Evolutionary conservation across 2,329 filamentous ascomycete species (phyloP), one percentile per base, ranked within the genome.

Genomic region (Emydomyces testavorans): DNA sequence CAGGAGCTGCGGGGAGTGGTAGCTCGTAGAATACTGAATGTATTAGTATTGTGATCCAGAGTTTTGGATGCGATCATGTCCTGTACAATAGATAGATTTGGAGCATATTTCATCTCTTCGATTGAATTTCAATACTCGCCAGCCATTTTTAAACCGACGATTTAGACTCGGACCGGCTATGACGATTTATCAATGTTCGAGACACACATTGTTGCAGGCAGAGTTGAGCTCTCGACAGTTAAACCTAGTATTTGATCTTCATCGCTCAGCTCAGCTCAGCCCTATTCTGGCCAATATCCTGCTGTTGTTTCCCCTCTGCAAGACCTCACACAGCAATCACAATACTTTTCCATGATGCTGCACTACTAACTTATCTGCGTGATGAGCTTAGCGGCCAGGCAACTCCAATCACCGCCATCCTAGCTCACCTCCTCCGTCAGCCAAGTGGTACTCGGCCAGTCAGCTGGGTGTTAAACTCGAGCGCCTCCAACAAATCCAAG

Each of bases 401-500:
- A n/a, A n/a, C n/a, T n/a, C n/a, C n/a, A n/a, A n/a, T n/a, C n/a
- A n/a, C n/a, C n/a, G n/a, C n/a, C n/a, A n/a, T n/a, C n/a, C n/a
- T n/a, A n/a, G n/a, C n/a, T 24, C 10, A 32, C 40, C 40, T 16
- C 38, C 18, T 43, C 21, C 41, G 41, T 44, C 15, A 44, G 41
- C 41, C 41, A 44, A 44, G 41, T 31, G 28, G 13, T 10, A 10
- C 7, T 16, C 8, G 6, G 8, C 23, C 15, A n/a, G 23, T 10
- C 7, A 20, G 32, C 15, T 15, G 16, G 21, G 37, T 20, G 37
- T 42, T 18, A 38, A 48, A 26, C 20, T 38, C 8, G 16, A 28
- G 26, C n/a, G 15, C 13, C 36, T 42, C 46, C 46, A 48, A 48
- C 46, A 41, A 41, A 42, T 48, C 28, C 46, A 48, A 37, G 46